Conservation (phyloP, 345 rosid species). For the Bruguiera sexangula region DNA sequence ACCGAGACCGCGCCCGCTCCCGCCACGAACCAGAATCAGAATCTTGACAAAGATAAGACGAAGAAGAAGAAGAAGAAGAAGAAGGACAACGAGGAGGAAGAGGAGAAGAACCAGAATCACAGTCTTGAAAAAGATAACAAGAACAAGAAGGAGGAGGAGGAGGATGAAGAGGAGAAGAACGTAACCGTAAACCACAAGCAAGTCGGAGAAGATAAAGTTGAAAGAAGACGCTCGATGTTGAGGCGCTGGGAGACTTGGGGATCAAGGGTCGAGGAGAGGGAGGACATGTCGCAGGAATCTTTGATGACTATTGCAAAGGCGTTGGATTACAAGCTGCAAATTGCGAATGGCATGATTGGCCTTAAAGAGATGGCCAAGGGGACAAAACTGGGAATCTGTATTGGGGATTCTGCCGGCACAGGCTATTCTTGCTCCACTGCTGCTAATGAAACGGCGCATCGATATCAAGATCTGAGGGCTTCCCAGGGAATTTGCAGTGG, state of each 20-base stretch:
- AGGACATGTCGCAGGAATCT: constrained; percentile 2
- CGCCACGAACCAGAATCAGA: background rate
- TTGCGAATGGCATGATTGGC: background rate
- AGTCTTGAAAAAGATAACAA: background rate
- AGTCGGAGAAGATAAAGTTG: too few species aligned
- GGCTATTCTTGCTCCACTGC: background rate
- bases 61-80: too few species aligned
- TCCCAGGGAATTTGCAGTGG: too few species aligned
- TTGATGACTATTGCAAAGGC: background rate
- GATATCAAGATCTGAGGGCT: too few species aligned
- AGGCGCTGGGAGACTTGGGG: constrained; percentile 3
- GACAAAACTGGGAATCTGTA: background rate
- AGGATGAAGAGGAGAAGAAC: background rate
- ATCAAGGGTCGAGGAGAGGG: background rate
- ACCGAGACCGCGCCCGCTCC: too few species aligned
- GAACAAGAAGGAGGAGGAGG: background rate
- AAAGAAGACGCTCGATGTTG: too few species aligned
- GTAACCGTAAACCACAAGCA: too few species aligned
- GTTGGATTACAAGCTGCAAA: background rate
- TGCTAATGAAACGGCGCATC: too few species aligned
- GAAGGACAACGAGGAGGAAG: too few species aligned
- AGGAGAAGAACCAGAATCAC: background rate
- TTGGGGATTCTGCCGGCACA: background rate
- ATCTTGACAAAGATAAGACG: too few species aligned
- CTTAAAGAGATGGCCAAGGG: background rate